phyloP scores from a whole-genome alignment of 306 rosid genomes.

The Corylus americana region DNA sequence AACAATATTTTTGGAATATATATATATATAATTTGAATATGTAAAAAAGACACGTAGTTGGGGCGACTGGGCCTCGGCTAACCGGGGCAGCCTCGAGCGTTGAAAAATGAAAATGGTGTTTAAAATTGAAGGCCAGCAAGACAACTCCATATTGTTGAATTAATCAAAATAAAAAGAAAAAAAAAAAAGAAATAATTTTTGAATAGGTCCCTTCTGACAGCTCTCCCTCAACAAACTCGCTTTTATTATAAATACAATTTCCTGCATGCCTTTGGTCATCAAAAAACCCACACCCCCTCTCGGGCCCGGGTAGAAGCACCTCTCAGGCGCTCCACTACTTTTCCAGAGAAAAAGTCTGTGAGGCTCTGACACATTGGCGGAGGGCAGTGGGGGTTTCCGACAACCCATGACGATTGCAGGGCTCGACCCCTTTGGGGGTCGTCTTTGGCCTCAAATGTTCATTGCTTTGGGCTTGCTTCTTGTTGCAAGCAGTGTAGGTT shows the following conservation, averaged over 20 bases:
- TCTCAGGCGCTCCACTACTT: not conserved
- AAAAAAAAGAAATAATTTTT: slow-evolving; percentile 30
- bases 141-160: slow-evolving; percentile 28
- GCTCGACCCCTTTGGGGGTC: slow-evolving; percentile 75
- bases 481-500: slow-evolving; percentile 55
- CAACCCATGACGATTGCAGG: slow-evolving; percentile 55
- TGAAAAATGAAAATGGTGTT: not conserved
- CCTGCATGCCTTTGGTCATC: slow-evolving; percentile 38
- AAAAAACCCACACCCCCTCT: not conserved
- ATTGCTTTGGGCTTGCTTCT: slow-evolving; percentile 59
- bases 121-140: slow-evolving; percentile 54
- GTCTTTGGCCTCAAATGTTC: slow-evolving; percentile 61
- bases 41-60: slow-evolving; percentile 31
- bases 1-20: not conserved
- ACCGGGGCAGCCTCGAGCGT: slow-evolving; percentile 2
- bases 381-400: slow-evolving; percentile 11
- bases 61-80: slow-evolving; percentile 29
- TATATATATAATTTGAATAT: not conserved
- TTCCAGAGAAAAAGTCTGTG: slow-evolving; percentile 22
- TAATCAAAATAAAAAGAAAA: not conserved
- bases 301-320: not conserved
- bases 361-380: slow-evolving; percentile 38
- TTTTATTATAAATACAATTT: slow-evolving; percentile 45
- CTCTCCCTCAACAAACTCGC: slow-evolving; percentile 44
- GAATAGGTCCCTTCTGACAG: slow-evolving; percentile 65